A percentile compares a stretch with the other conserved stretches of the same genome.
phyloP scores from a whole-genome alignment of 2,329 filamentous ascomycete species.

The Penicillium palitans region DNA sequence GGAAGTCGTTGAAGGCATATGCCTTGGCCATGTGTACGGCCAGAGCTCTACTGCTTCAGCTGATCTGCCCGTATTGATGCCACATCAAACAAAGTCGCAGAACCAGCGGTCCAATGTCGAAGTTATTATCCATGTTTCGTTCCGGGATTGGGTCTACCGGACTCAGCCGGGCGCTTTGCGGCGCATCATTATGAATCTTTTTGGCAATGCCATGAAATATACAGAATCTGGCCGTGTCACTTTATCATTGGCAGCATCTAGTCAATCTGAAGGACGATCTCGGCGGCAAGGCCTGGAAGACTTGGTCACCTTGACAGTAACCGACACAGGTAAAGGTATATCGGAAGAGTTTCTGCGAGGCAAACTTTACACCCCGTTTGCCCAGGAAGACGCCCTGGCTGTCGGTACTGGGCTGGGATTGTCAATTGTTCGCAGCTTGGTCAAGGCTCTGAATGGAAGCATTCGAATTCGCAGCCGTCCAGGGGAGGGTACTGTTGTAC shows the following conservation, averaged over 20 bases:
- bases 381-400: conserved; percentile 62
- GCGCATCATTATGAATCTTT: conserved; percentile 62
- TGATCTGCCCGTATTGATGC: conserved; percentile 27
- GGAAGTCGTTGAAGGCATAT: conserved; percentile 58
- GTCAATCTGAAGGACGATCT: conserved; percentile 32
- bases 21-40: conserved; percentile 49
- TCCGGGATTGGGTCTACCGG: conserved; percentile 54
- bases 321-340: conserved; percentile 68
- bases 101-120: conserved; percentile 37
- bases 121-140: conserved; percentile 56
- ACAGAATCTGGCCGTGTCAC: conserved; percentile 55
- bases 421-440: conserved; percentile 63
- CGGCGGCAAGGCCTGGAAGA: conserved; percentile 36
- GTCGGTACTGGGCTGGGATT: conserved; percentile 57
- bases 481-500: conserved; percentile 57
- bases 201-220: conserved; percentile 65
- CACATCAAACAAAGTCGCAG: conserved; percentile 13
- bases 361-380: conserved; percentile 58
- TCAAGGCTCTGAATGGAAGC: conserved; percentile 59
- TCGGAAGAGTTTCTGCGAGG: conserved; percentile 61
- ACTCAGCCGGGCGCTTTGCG: conserved; percentile 57
- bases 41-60: conserved; percentile 30
- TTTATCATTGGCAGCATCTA: conserved; percentile 40
- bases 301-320: conserved; percentile 49
- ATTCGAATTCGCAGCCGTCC: conserved; percentile 58